Evolutionary conservation across 768 basidiomycete genomes (phyloP), one percentile per base, ranked within the genome.

Genomic region (Mycena vitilis): DNA sequence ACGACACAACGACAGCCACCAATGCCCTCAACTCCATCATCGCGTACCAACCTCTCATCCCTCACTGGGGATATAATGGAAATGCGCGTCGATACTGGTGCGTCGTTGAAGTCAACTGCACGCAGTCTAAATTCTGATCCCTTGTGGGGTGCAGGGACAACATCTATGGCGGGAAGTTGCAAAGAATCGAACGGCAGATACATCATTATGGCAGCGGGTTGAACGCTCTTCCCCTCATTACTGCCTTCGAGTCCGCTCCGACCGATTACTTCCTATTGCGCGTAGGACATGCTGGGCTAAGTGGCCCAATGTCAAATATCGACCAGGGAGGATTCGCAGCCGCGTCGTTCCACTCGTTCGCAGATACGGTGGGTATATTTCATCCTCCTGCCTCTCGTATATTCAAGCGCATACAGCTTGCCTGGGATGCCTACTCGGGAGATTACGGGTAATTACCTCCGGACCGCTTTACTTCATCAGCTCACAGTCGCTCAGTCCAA

Each of bases 31-130:
- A 87, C 68, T 87, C 87, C 2, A 86, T 88, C 57, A 73, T 88
- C 55, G 87, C 86, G 1, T 88, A 87, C 69, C 85, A 88, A 70
- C 86, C 87, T 2, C 79, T 85, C 8, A 81, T 88, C 40, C 82
- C 87, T n/a, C 87, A 88, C 73, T 88, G 87, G 87, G 87, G 86
- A 18, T 87, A 87, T 75, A 87, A 88, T 70, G 87, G 87, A 9
- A 88, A 88, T 72, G 87, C 87, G 1, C 78, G 87, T 60, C 81
- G 87, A 37, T 88, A 87, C 76, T 87, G 86, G 87, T 86, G 61
- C 55, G 79, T 74, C 15, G 79, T 74, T 13, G 45, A 34, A n/a
- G 18, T 45, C 45, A 38, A 12, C 47, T 25, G 13, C n/a, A 16
- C 40, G 40, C 10, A 11, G 16, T 20, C 40, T 57, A 49, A 54